Conservation (phyloP, 768 basidiomycete species). For the Austroboletus festivus region DNA sequence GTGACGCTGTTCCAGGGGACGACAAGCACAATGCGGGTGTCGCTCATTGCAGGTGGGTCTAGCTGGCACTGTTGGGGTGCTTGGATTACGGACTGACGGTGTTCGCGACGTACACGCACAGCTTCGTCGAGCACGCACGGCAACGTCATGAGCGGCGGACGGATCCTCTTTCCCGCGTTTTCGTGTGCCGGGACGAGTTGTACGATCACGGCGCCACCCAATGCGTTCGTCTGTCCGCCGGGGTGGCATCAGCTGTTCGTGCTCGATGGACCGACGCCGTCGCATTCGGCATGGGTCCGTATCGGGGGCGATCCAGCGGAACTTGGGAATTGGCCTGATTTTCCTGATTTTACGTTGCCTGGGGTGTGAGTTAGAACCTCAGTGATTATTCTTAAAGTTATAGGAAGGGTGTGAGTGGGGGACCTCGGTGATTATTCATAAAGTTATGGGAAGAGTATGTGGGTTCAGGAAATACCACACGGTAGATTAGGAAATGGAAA, state of each 20-base stretch:
- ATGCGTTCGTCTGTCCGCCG: slow-evolving; percentile 63
- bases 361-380: slow-evolving; percentile 44
- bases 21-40: slow-evolving; percentile 51
- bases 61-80: too few species aligned
- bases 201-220: slow-evolving; percentile 75
- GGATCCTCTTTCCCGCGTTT: slow-evolving; percentile 73
- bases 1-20: slow-evolving; percentile 40
- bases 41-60: slow-evolving; percentile 60
- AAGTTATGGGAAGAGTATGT: too few species aligned
- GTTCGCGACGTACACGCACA: too few species aligned
- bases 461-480: too few species aligned
- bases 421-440: too few species aligned
- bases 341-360: slow-evolving; percentile 65
- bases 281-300: slow-evolving; percentile 69
- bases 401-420: too few species aligned
- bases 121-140: slow-evolving; percentile 77
- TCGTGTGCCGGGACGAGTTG: slow-evolving; percentile 66
- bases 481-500: too few species aligned
- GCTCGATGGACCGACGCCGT: slow-evolving; percentile 76
- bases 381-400: too few species aligned
- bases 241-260: slow-evolving; percentile 78
- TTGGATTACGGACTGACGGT: too few species aligned
- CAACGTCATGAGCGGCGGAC: slow-evolving; percentile 65
- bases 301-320: slow-evolving; percentile 73
- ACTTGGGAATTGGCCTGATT: slow-evolving; percentile 71